Conservation (phyloP, 352 stramenopile genomes). For the Pythium utonaiense region DNA sequence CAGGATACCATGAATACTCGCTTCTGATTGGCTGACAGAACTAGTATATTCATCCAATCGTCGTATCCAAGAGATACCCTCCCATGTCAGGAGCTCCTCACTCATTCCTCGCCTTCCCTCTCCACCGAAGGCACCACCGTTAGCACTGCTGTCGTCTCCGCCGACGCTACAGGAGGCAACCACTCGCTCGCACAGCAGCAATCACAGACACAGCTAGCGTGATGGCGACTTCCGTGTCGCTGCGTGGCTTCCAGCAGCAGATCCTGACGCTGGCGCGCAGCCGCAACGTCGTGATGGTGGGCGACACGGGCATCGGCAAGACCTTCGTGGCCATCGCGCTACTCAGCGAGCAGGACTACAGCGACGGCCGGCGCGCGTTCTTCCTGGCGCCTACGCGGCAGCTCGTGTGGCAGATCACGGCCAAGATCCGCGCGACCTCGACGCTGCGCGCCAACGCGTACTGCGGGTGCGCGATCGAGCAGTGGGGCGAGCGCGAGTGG, state of each 20-base stretch:
- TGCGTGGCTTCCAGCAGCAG: conserved; percentile 70
- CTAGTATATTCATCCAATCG: conserved; percentile 13
- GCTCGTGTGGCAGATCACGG: conserved; percentile 73
- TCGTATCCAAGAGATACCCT: not conserved
- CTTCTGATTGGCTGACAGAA: conserved; percentile 9
- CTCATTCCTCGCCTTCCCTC: not conserved
- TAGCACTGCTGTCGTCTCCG: no score
- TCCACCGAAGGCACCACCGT: not conserved
- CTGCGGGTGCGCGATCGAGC: conserved; percentile 42
- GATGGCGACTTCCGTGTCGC: conserved; percentile 4
- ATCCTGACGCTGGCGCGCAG: conserved; percentile 63
- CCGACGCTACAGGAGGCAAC: no score
- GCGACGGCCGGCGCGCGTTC: conserved; percentile 57
- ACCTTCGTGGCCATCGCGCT: conserved; percentile 80
- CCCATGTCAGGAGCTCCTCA: conserved; percentile 1
- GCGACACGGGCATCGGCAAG: conserved; percentile 82
- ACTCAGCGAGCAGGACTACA: conserved; percentile 74
- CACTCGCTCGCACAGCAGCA: no score
- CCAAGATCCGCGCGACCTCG: conserved; percentile 64
- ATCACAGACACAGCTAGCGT: not conserved
- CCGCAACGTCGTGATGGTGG: conserved; percentile 82
- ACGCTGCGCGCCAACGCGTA: conserved; percentile 56
- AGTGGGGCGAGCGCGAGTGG: conserved; percentile 70
- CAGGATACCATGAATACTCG: not conserved
- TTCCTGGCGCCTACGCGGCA: conserved; percentile 82